A percentile compares a stretch with the other conserved stretches of the same genome.
Conservation (phyloP, 2,329 filamentous ascomycete genomes). For the Didymella exigua region DNA sequence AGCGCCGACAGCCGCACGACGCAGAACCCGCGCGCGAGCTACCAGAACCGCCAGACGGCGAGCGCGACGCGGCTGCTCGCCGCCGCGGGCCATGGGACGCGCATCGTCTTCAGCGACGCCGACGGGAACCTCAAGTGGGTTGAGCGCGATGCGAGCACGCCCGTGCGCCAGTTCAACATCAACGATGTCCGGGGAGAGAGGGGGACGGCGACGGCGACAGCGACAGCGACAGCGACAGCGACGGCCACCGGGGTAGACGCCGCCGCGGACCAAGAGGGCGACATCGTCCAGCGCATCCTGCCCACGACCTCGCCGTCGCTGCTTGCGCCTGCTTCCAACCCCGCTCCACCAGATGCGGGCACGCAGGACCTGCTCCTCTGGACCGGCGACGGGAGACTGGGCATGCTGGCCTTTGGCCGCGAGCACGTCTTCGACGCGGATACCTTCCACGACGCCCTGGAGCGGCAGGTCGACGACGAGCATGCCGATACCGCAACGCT, state of each 20-base stretch:
- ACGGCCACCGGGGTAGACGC: too few relatives aligned
- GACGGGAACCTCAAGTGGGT: slow-evolving; percentile 88
- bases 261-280: too few relatives aligned
- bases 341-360: slow-evolving; percentile 28
- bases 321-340: neutral
- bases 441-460: slow-evolving; percentile 42
- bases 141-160: slow-evolving; percentile 74
- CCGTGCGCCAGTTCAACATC: slow-evolving; percentile 63
- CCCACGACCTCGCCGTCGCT: slow-evolving; percentile 55
- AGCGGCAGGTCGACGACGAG: slow-evolving; percentile 50
- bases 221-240: too few relatives aligned
- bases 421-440: slow-evolving; percentile 34
- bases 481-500: slow-evolving; percentile 53
- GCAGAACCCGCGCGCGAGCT: slow-evolving; percentile 51
- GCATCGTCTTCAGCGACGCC: slow-evolving; percentile 82
- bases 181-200: slow-evolving; percentile 49
- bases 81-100: slow-evolving; percentile 78
- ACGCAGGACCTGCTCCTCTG: slow-evolving; percentile 77
- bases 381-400: slow-evolving; percentile 81
- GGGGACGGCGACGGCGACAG: too few relatives aligned
- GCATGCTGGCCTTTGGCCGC: slow-evolving; percentile 63
- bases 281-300: slow-evolving; percentile 80
- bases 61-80: slow-evolving; percentile 81
- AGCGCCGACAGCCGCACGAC: slow-evolving; percentile 38
- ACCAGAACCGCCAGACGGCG: slow-evolving; percentile 78